Conservation (phyloP, 345 rosid species). For the Hibiscus syriacus region DNA sequence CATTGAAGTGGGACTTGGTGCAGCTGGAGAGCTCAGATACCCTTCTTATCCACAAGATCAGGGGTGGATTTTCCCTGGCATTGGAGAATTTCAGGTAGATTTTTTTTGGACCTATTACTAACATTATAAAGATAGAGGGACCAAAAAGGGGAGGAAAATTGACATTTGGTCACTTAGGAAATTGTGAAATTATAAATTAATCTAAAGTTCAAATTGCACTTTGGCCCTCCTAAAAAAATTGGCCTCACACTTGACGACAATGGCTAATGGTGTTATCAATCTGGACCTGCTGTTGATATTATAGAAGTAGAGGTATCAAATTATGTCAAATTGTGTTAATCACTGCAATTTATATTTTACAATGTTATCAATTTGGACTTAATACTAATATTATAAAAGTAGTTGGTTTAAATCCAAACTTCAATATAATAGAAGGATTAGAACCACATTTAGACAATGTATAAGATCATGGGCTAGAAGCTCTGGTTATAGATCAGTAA, state of each 20-base stretch:
- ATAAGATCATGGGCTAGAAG: background rate
- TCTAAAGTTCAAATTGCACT: too few relatives aligned
- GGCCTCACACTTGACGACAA: background rate
- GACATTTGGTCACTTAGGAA: too few relatives aligned
- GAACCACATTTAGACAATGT: background rate
- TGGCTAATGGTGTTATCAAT: too few relatives aligned
- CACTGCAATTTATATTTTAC: too few relatives aligned
- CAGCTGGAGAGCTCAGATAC: slow-evolving; percentile 81
- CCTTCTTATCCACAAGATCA: slow-evolving; percentile 69
- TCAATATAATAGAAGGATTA: background rate
- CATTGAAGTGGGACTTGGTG: slow-evolving; percentile 84
- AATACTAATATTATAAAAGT: background rate
- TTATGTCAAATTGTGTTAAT: too few relatives aligned
- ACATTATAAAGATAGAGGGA: too few relatives aligned
- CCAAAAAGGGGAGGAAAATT: too few relatives aligned
- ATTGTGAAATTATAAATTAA: too few relatives aligned
- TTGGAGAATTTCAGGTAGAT: slow-evolving; percentile 68
- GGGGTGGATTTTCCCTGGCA: slow-evolving; percentile 81
- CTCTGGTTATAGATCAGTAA: background rate
- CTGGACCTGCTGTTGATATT: background rate
- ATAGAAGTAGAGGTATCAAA: background rate
- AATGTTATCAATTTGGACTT: background rate
- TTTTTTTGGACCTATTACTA: too few relatives aligned
- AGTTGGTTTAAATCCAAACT: background rate
- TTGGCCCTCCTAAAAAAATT: too few relatives aligned